Evolutionary conservation across 768 basidiomycete genomes (phyloP).

Genomic region (Pholiota molesta): DNA sequence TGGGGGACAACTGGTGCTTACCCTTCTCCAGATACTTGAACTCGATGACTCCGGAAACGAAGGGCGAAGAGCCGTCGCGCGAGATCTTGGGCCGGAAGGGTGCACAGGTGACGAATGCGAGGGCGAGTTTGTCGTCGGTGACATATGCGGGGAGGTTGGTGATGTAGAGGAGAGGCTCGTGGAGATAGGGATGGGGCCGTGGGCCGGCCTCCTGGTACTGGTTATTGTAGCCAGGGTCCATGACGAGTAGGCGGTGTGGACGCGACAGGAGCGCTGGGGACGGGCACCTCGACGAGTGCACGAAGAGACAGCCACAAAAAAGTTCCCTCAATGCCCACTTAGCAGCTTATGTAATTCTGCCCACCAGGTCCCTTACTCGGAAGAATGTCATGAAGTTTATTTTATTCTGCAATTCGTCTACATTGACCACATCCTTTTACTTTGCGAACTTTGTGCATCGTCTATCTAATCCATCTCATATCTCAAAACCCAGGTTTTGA

Average conservation of each 20-base stretch:
- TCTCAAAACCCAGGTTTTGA: neutral
- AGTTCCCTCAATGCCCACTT: constrained; percentile 18
- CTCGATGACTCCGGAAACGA: constrained; percentile 76
- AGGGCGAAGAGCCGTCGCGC: constrained; percentile 55
- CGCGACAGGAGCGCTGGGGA: constrained; percentile 21
- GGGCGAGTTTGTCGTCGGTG: constrained; percentile 75
- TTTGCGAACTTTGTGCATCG: neutral
- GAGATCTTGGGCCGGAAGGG: constrained; percentile 81
- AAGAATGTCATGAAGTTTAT: neutral
- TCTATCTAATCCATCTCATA: neutral
- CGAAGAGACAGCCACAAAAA: constrained; percentile 17
- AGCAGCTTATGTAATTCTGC: constrained; percentile 19
- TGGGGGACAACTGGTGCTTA: constrained; percentile 34
- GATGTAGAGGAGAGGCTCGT: constrained; percentile 82
- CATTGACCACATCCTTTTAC: neutral
- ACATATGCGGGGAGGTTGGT: constrained; percentile 75
- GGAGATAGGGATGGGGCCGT: constrained; percentile 80
- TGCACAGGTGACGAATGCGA: constrained; percentile 72
- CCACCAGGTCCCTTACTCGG: neutral
- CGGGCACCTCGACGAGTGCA: constrained; percentile 30
- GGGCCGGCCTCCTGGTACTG: constrained; percentile 38
- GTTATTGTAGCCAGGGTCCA: constrained; percentile 45
- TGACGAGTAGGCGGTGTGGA: constrained; percentile 33
- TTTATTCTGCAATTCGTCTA: neutral
- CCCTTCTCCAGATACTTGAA: constrained; percentile 84